Conservation (phyloP, 306 rosid species). For the Parietaria judaica region DNA sequence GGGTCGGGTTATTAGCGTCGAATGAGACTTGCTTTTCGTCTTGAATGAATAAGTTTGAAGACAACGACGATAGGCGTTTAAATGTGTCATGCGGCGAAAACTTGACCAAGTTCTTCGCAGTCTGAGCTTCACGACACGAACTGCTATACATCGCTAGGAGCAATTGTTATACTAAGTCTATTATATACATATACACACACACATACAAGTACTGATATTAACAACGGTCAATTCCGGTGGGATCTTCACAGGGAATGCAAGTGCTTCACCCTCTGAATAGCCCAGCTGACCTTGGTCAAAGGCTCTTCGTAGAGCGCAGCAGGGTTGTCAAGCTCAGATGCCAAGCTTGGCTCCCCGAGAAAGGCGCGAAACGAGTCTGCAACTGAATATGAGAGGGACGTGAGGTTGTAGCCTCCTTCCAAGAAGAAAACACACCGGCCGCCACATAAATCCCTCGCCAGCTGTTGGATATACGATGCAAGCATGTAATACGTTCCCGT, state of each 20-base stretch:
- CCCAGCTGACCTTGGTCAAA: conserved; percentile 45
- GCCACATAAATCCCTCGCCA: conserved; percentile 62
- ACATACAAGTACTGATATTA: no score
- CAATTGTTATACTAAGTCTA: no score
- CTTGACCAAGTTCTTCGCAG: no score
- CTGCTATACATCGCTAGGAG: no score
- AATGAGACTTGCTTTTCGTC: no score
- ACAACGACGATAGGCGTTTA: no score
- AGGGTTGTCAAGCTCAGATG: conserved; percentile 67
- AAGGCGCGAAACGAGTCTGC: conserved; percentile 83
- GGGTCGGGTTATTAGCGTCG: no score
- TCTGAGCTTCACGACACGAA: no score
- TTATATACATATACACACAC: no score
- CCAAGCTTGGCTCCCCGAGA: conserved; percentile 75
- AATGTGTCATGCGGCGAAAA: no score
- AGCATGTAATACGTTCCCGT: conserved; percentile 90
- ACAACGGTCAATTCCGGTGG: no score
- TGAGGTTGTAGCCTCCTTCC: conserved; percentile 91
- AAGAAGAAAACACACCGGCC: conserved; percentile 74
- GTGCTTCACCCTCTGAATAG: conserved; percentile 55
- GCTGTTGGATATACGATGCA: conserved; percentile 63
- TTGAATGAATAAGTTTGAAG: no score
- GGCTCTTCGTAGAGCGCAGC: conserved; percentile 74
- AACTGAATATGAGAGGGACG: conserved; percentile 64
- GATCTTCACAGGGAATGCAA: conserved; percentile 40